Base-by-base conservation (phyloP, 1,284 basidiomycete species). In the Pisolithus thermaeus region DNA sequence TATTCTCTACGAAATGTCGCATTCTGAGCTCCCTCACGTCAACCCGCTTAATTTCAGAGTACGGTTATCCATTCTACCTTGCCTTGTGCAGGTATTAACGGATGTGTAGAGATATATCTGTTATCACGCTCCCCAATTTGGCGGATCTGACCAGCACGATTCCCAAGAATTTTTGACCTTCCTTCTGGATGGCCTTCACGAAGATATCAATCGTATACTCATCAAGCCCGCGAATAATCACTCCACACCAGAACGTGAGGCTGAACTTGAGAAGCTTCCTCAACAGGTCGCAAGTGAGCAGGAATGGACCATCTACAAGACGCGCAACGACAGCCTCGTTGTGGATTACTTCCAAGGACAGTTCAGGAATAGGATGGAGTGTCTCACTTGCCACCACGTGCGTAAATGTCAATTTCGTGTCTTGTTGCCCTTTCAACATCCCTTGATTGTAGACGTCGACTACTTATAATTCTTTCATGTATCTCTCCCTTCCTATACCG, bases 311-410 rank as follows among this genome's bases (percentile, higher is more conserved):
- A 81, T 90, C 42, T 98, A 97, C 77, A 84, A 85, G 67, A 82
- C 82, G 73, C 80, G 92, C 51, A 95, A 98, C 66, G 92, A 99
- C 67, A 93, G 90, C 60, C 75, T 98, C 52, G 90, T 99, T 51
- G 97, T 98, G 44, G 95, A 98, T 69, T 89, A 90, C 64, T 98
- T 99, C 76, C 96, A 98, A 71, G 97, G 96, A 4, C 96, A 98
- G 70, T 97, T 97, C 68, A 76, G 92, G 57, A 97, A 91, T 71
- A 80, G 87, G 52, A 72, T 99, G 70, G 83, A 93, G 61, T 99
- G 96, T 66, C 67, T 94, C 64, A 95, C 89, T 5, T 99, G 96
- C 67, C 77, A 81, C 58, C 92, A 93, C 71, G 93, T 93, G 55
- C 54, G 84, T 73, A 27, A 41, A 20, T 22, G 32, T 45, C n/a